A percentile compares a stretch with the other conserved stretches of the same genome.
phyloP scores from a whole-genome alignment of 2,329 filamentous ascomycete genomes.

The Aspergillus amoenus region DNA sequence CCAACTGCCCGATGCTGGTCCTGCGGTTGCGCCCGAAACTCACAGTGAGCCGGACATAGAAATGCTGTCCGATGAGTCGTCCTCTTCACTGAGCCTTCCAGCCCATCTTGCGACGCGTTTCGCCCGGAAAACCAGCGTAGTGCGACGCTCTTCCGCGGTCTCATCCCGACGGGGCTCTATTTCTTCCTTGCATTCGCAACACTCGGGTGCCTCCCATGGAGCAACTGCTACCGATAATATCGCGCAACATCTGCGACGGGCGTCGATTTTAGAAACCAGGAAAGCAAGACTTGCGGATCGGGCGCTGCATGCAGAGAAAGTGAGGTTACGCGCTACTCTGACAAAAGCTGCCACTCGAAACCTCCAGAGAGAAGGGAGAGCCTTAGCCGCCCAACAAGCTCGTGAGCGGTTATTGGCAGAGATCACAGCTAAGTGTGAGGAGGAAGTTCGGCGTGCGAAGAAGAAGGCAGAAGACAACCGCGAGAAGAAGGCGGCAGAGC shows the following conservation, averaged over 20 bases:
- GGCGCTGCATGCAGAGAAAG: constrained; percentile 65
- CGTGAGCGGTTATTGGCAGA: constrained; percentile 64
- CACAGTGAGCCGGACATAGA: constrained; percentile 39
- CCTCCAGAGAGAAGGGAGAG: constrained; percentile 61
- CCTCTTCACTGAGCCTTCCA: constrained; percentile 51
- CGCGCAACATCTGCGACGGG: constrained; percentile 64
- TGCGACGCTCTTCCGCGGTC: constrained; percentile 59
- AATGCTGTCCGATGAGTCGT: constrained; percentile 40
- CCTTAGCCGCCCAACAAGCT: constrained; percentile 62
- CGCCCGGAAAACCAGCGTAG: constrained; percentile 53
- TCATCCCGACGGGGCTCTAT: constrained; percentile 66
- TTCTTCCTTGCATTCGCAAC: constrained; percentile 63
- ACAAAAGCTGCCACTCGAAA: constrained; percentile 59
- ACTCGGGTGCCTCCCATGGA: constrained; percentile 53
- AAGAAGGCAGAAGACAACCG: constrained; percentile 66
- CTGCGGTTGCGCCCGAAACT: constrained; percentile 26
- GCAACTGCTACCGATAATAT: constrained; percentile 58
- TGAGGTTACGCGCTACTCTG: constrained; percentile 61
- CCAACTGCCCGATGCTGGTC: constrained; percentile 37
- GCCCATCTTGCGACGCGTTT: constrained; percentile 64
- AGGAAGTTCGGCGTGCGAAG: constrained; percentile 65
- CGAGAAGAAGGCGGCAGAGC: constrained; percentile 62
- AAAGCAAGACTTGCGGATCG: constrained; percentile 65
- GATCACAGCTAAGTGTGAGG: constrained; percentile 64
- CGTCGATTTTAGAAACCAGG: constrained; percentile 63